Evolutionary conservation across 192 early-diverging fungal genomes (phyloP).

Genomic region (Umbelopsis sp.): DNA sequence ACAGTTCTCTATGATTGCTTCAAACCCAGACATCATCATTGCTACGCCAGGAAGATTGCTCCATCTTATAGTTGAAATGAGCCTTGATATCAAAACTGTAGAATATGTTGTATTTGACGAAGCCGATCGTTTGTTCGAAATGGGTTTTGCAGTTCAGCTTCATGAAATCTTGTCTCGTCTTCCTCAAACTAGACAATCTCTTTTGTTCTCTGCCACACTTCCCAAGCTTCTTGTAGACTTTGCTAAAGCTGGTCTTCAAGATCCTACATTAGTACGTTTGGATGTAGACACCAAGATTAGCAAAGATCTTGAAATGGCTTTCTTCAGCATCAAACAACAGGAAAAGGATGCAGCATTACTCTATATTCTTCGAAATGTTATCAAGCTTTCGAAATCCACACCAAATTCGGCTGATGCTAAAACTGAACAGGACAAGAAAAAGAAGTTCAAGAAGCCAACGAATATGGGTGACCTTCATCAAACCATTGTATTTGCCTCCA

Average conservation of each 20-base stretch:
- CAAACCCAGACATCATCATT: conserved; percentile 92
- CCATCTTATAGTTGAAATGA: conserved; percentile 90
- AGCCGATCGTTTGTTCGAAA: conserved; percentile 97
- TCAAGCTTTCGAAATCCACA: conserved; percentile 63
- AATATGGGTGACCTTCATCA: conserved; percentile 50
- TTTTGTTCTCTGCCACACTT: conserved; percentile 95
- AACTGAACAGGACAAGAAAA: conserved; percentile 35
- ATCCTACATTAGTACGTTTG: conserved; percentile 90
- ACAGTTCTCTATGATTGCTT: conserved; percentile 91
- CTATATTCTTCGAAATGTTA: conserved; percentile 77
- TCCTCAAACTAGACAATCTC: conserved; percentile 84
- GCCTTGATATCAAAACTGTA: conserved; percentile 81
- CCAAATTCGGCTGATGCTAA: conserved; percentile 42
- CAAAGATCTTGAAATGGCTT: conserved; percentile 92
- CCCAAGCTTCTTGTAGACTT: conserved; percentile 94
- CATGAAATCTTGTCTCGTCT: conserved; percentile 87
- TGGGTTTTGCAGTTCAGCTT: conserved; percentile 95
- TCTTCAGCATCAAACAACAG: conserved; percentile 81
- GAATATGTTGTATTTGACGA: conserved; percentile 99
- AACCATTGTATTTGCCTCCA: conserved; percentile 93
- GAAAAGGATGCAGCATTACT: conserved; percentile 92
- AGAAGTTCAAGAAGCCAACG: conserved; percentile 33
- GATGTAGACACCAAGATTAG: conserved; percentile 96
- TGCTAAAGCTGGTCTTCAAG: conserved; percentile 93
- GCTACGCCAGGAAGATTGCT: conserved; percentile 85